These are phyloP conservation scores for Mollisiaceae sp. DNA, from an alignment of 2,329 filamentous ascomycete species.

Conservation along the genomic window DNA sequence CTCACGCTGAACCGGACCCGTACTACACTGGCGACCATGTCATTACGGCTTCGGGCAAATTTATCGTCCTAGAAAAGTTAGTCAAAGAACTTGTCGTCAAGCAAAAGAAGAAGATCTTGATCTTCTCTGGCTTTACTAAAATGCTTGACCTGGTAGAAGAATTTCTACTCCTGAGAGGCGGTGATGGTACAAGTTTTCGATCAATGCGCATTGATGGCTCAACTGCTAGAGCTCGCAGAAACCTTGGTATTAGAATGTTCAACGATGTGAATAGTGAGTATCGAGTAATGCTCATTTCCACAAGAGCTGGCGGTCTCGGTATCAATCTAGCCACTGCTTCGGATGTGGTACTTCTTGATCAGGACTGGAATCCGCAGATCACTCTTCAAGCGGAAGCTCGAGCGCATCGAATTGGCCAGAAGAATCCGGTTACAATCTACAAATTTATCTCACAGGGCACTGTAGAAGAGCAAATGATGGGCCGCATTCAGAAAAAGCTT, in stretches of 20 bases:
- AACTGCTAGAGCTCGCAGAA: constrained; percentile 81
- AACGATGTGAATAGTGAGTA: constrained; percentile 81
- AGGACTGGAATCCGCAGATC: constrained; percentile 97
- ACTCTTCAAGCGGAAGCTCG: constrained; percentile 93
- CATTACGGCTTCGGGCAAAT: constrained; percentile 87
- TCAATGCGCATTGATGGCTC: constrained; percentile 84
- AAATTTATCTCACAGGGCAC: constrained; percentile 88
- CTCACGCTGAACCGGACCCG: constrained; percentile 51
- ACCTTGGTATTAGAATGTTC: constrained; percentile 92
- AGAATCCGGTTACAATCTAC: constrained; percentile 93
- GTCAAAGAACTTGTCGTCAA: constrained; percentile 75
- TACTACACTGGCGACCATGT: constrained; percentile 78
- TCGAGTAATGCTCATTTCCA: constrained; percentile 92
- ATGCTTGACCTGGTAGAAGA: constrained; percentile 92
- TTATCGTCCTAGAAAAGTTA: constrained; percentile 81
- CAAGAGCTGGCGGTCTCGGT: constrained; percentile 90
- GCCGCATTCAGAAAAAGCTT: constrained; percentile 57
- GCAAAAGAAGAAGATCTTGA: constrained; percentile 80
- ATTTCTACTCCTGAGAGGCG: constrained; percentile 61
- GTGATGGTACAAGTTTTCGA: constrained; percentile 68
- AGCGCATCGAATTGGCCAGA: constrained; percentile 94
- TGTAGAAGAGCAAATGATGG: constrained; percentile 85
- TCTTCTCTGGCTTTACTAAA: constrained; percentile 93
- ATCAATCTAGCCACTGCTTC: constrained; percentile 97
- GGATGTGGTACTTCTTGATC: constrained; percentile 95